Percentiles rank a stretch among this genome's conserved stretches.
Evolutionary conservation across 1,284 basidiomycete species (phyloP).

Genomic region (Agaricales sp.): DNA sequence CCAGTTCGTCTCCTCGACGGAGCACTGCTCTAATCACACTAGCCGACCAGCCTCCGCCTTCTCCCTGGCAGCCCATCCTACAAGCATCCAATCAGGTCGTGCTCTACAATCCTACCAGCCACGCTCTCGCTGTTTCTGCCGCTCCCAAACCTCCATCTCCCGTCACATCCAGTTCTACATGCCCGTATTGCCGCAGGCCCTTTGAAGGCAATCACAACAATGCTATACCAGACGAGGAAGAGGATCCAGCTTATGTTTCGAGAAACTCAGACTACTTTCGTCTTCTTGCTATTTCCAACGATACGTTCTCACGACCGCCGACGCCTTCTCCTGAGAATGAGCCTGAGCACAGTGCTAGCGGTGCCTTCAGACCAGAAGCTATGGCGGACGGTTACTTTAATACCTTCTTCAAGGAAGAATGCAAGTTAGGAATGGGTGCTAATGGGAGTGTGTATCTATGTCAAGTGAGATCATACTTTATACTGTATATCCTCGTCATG

Average conservation of each 20-base stretch:
- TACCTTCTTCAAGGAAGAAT: conserved; percentile 84
- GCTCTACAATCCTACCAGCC: conserved; percentile 79
- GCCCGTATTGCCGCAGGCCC: conserved; percentile 63
- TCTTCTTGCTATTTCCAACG: conserved; percentile 57
- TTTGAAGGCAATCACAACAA: conserved; percentile 30
- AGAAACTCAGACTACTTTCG: conserved; percentile 69
- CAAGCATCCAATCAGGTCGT: conserved; percentile 80
- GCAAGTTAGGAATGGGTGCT: conserved; percentile 83
- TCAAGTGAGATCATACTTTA: conserved; percentile 38
- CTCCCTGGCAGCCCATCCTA: conserved; percentile 58
- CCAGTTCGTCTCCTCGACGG: no score
- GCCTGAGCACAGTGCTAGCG: conserved; percentile 7
- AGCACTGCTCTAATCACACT: no score
- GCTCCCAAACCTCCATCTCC: conserved; percentile 17
- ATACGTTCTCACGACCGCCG: conserved; percentile 47
- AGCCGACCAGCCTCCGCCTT: no score
- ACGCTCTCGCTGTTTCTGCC: conserved; percentile 66
- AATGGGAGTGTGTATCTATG: conserved; percentile 85
- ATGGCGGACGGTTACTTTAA: conserved; percentile 81
- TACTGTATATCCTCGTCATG: not conserved
- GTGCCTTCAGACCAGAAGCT: conserved; percentile 45
- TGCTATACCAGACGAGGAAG: conserved; percentile 14
- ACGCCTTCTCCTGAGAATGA: conserved; percentile 30
- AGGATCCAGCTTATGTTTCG: conserved; percentile 28
- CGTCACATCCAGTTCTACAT: conserved; percentile 19